Percentiles rank a stretch among this genome's conserved stretches.
These are phyloP conservation scores for Tricholoma saponaceum DNA, from an alignment of 768 basidiomycete species.

Conservation along the genomic window DNA sequence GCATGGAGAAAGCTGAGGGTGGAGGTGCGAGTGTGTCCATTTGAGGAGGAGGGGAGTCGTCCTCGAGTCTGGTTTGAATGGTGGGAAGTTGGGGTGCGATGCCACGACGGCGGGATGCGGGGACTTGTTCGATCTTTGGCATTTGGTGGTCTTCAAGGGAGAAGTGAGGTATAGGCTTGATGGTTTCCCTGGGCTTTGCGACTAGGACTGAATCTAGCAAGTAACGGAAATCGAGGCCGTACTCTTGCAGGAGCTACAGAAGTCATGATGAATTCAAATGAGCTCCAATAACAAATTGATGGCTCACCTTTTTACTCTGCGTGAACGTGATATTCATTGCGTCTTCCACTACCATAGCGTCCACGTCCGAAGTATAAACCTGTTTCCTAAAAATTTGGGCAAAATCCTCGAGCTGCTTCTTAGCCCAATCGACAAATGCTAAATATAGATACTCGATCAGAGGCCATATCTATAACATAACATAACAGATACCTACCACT, in stretches of 20 bases:
- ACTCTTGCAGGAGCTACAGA: constrained; percentile 78
- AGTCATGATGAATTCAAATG: neutral
- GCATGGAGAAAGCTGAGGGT: constrained; percentile 10
- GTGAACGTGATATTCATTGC: constrained; percentile 70
- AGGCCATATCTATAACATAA: too few relatives aligned
- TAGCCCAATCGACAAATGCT: constrained; percentile 97
- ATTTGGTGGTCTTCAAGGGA: constrained; percentile 26
- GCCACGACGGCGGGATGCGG: constrained; percentile 13
- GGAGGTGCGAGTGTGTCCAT: constrained; percentile 13
- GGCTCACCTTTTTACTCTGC: constrained; percentile 79
- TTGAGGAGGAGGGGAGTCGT: constrained; percentile 2
- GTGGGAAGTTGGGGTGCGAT: constrained; percentile 4
- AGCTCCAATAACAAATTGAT: neutral
- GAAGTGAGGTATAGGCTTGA: constrained; percentile 25
- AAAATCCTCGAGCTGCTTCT: constrained; percentile 76
- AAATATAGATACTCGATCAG: constrained; percentile 2
- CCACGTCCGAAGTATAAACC: constrained; percentile 82
- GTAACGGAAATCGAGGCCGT: constrained; percentile 91
- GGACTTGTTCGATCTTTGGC: constrained; percentile 21
- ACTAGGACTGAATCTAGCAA: constrained; percentile 74
- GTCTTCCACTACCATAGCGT: constrained; percentile 67
- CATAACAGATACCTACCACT: too few relatives aligned
- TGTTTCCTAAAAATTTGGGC: constrained; percentile 86
- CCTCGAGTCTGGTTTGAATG: neutral
- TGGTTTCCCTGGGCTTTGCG: constrained; percentile 40